Evolutionary conservation across 2,329 filamentous ascomycete genomes (phyloP).

Genomic region (Zasmidium angulare): DNA sequence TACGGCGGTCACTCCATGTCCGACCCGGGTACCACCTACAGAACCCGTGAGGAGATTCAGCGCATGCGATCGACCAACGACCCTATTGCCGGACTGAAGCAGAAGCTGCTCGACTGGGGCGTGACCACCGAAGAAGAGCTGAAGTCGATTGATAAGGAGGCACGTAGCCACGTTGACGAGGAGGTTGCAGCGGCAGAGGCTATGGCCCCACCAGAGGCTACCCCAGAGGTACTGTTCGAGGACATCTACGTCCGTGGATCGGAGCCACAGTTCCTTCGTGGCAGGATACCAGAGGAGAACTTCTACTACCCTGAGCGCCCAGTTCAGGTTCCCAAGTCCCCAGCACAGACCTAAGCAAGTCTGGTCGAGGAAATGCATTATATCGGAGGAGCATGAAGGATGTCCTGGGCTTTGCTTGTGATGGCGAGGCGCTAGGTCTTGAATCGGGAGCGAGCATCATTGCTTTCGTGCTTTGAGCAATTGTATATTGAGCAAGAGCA

Average conservation of each 20-base stretch:
- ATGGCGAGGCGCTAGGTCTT: constrained; percentile 6
- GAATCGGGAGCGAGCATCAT: neutral
- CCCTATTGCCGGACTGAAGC: constrained; percentile 95
- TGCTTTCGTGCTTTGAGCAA: constrained; percentile 4
- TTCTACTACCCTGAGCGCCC: constrained; percentile 62
- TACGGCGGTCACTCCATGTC: constrained; percentile 99
- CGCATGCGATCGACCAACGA: constrained; percentile 99
- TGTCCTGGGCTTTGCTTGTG: constrained; percentile 7
- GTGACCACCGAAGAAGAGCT: constrained; percentile 91
- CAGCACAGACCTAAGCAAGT: constrained; percentile 27
- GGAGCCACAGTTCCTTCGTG: constrained; percentile 85
- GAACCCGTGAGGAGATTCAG: constrained; percentile 97
- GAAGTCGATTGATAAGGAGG: constrained; percentile 93
- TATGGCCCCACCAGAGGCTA: constrained; percentile 78
- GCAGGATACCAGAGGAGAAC: constrained; percentile 87
- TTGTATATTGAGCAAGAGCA: constrained; percentile 9
- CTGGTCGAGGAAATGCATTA: neutral
- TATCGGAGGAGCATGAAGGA: constrained; percentile 5
- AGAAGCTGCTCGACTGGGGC: constrained; percentile 95
- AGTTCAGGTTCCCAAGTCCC: constrained; percentile 30
- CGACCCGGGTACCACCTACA: constrained; percentile 98
- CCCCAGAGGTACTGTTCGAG: constrained; percentile 83
- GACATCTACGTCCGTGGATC: constrained; percentile 90
- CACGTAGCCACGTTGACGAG: constrained; percentile 77
- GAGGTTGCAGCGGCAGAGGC: constrained; percentile 89